Evolutionary conservation across 2,329 filamentous ascomycete genomes (phyloP).

Genomic region (Cladosporium sp.): DNA sequence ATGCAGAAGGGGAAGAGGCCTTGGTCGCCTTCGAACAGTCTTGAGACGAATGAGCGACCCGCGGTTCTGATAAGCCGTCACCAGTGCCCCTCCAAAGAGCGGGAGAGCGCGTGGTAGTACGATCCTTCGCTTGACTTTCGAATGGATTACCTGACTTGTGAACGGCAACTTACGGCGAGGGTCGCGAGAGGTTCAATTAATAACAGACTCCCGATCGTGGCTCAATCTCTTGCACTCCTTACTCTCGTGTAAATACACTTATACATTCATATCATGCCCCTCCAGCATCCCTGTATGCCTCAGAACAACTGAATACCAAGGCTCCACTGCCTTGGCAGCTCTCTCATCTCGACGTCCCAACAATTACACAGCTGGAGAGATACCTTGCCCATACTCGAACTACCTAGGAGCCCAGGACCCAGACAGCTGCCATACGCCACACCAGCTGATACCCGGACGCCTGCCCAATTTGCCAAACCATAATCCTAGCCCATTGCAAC

Average conservation of each 20-base stretch:
- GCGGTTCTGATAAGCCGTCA: not conserved
- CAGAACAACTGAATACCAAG: not conserved
- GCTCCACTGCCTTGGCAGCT: not conserved
- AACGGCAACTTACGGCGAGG: not conserved
- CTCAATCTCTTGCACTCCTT: not conserved
- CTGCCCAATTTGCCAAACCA: not conserved
- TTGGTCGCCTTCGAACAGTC: not conserved
- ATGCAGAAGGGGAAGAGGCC: not conserved
- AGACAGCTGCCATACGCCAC: not conserved
- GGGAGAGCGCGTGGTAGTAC: not conserved
- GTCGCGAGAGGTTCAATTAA: not conserved
- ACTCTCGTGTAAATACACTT: not conserved
- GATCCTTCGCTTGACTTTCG: not conserved
- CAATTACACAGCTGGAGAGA: not conserved
- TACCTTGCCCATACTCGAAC: not conserved
- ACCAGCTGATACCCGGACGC: not conserved
- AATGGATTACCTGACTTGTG: not conserved
- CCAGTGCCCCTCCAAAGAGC: not conserved
- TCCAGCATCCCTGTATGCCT: not conserved
- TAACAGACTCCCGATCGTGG: not conserved
- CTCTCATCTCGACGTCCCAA: not conserved
- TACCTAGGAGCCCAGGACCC: not conserved
- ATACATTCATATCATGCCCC: not conserved
- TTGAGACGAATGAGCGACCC: not conserved
- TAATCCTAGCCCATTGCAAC: not conserved